A percentile compares a stretch with the other conserved stretches of the same genome.
Conservation (phyloP, 257 asterid genomes). For the Przewalskia tangutica region DNA sequence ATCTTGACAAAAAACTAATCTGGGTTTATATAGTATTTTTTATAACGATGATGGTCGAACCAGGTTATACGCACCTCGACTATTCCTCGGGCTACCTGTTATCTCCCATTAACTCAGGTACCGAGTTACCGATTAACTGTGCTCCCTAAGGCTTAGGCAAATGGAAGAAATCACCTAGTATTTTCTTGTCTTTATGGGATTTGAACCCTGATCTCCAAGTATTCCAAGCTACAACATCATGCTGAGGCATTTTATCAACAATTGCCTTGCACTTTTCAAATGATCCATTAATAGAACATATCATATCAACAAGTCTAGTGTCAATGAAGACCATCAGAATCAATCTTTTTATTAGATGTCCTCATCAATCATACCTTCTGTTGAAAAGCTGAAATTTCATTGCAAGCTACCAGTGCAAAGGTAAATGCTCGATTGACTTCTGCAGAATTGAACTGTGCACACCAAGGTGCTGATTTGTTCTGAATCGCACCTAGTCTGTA, state of each 20-base stretch:
- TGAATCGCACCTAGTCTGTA: neutral
- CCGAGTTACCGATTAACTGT: neutral
- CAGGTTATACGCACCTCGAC: neutral
- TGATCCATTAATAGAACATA: neutral
- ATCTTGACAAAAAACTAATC: too few species aligned
- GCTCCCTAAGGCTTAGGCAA: neutral
- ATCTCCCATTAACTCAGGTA: neutral
- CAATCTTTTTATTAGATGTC: neutral
- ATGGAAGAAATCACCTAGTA: neutral
- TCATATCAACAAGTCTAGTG: neutral
- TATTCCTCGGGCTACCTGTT: neutral
- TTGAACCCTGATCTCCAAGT: neutral
- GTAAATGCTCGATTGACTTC: neutral
- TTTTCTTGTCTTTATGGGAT: neutral
- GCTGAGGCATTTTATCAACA: neutral
- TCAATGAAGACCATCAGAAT: neutral
- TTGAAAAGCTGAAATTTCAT: neutral
- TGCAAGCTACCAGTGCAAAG: neutral
- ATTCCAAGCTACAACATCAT: neutral
- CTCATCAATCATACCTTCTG: neutral
- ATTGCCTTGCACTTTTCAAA: neutral
- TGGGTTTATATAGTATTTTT: neutral
- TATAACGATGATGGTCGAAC: too few species aligned
- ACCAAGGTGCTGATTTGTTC: neutral
- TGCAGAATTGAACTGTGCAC: neutral